Evolutionary conservation across 176 grass and related monocot species (phyloP), one percentile per base, ranked within the genome.

Genomic region (Thalia dealbata): DNA sequence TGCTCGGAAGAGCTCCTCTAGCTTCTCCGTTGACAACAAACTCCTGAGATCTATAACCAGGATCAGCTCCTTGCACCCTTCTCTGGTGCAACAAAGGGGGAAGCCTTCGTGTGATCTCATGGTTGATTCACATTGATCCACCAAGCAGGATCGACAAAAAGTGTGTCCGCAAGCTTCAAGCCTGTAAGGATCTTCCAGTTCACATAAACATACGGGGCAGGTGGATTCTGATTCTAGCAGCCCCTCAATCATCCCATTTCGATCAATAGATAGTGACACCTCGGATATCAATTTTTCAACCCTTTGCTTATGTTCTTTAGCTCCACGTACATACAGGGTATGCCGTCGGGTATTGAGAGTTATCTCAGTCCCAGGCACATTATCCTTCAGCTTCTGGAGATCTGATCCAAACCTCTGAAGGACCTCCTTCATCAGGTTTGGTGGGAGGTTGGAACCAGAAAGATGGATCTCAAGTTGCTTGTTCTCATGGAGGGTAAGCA

Each of bases 191-290:
- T 96, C 84, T 22, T 92, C 89, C n/a, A 88, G 73, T 62, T 96
- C 89, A 32, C 92, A 96, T 43, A 92, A 72, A 77, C 92, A 96
- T 61, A 96, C 88, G 38, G 89, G 92, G 71, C 89, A 96, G 42
- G 75, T 58, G 81, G 70, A 83, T 64, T 84, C 83, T 42, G 48
- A 83, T 64, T 84, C 83, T 42, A 38, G 54, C 25, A 79, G 42
- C 58, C 67, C 71, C 75, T 80, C 79, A 66, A 56, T 55, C 44
- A 78, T 24, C 26, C 50, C 60, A 80, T 71, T 72, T 24, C 74
- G 41, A 67, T 79, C 65, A 54, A 66, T 71, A 48, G 86, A 86
- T 27, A 73, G 41, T 48, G 74, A 35, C 75, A 89, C 65, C 75
- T 92, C 82, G 22, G 81, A 82, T 27, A 96, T 78, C 71, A 81